These are phyloP conservation scores for Kwoniella bestiolae DNA, from an alignment of 768 basidiomycete genomes.

Conservation along the genomic window DNA sequence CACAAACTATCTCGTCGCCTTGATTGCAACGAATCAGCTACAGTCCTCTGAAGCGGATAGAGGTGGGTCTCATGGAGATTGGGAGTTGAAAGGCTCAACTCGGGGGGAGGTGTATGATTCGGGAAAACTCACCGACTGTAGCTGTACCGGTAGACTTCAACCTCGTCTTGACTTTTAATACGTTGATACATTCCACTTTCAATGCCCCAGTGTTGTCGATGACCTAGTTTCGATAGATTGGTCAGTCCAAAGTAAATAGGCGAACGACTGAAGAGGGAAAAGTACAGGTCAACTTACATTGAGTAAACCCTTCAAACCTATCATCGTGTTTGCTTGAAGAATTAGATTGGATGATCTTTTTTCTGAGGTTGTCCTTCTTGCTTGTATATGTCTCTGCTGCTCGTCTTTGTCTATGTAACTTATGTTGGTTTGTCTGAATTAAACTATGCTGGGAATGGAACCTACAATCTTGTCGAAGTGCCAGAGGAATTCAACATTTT, in stretches of 20 bases:
- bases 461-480: too few species aligned
- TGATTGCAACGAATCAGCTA: too few species aligned
- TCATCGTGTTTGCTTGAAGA: too few species aligned
- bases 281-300: constrained; percentile 78
- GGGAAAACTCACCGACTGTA: constrained; percentile 57
- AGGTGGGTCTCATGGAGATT: too few species aligned
- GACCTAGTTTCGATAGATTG: constrained; percentile 63
- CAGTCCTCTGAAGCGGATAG: background rate
- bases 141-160: constrained; percentile 82
- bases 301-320: constrained; percentile 89
- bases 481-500: too few species aligned
- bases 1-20: constrained; percentile 95
- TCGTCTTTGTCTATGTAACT: background rate
- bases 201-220: constrained; percentile 98
- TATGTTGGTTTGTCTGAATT: too few species aligned
- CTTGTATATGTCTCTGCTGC: background rate
- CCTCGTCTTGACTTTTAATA: constrained; percentile 86
- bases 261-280: too few species aligned
- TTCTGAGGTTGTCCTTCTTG: background rate
- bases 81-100: too few species aligned
- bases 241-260: background rate
- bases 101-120: too few species aligned
- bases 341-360: too few species aligned
- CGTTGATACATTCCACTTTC: constrained; percentile 92
- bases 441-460: too few species aligned